Base-by-base conservation (phyloP, 2,329 filamentous ascomycete species). In the Rutstroemia sp. region DNA sequence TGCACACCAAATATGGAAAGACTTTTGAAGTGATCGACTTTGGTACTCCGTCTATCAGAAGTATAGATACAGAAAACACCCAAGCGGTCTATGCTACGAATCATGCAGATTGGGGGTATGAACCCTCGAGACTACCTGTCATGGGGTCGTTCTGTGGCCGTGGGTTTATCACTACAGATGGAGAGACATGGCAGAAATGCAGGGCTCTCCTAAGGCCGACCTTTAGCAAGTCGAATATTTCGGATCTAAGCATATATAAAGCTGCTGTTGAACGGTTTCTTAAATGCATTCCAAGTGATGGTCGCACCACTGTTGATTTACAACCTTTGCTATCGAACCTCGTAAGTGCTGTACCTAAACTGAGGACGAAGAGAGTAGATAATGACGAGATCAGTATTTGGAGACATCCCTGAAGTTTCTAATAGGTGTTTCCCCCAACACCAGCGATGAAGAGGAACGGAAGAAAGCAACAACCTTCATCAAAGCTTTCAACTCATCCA, bases 141-240 rank as follows among this genome's bases (percentile, higher is more conserved):
- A 53, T 46, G 51, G 51, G 41, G 3, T 41, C 51, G 12, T 53
- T 53, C 30, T 53, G 51, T 25, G 51, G 41, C 5, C 23, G 27
- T 16, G 41, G 51, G 12, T 53, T 46, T 18, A 46, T 53, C 2
- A 53, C 41, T 7, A 53, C 51, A 5, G 51, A 53, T 46, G 21
- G 30, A 19, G 41, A 46, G 8, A 21, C 14, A 14, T 53, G 19
- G 42, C 19, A 47, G 5, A 37, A 53, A 7, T 19, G 25, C 23
- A 53, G 27, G 27, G 42, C 19, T 25, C 42, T 53, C 18, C 42
- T 53, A 9, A 9, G 51, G 21, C 42, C 51, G 2, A 53, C 42
- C 6, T 53, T 53, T 4, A 53, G 51, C 27, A 47, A 47, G 34
- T 27, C 41, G 27, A 53, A 53, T 47, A 47, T 53, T 5, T 53